Evolutionary conservation across 352 stramenopile genomes (phyloP).

Genomic region (Phytophthora pseudosyringae): DNA sequence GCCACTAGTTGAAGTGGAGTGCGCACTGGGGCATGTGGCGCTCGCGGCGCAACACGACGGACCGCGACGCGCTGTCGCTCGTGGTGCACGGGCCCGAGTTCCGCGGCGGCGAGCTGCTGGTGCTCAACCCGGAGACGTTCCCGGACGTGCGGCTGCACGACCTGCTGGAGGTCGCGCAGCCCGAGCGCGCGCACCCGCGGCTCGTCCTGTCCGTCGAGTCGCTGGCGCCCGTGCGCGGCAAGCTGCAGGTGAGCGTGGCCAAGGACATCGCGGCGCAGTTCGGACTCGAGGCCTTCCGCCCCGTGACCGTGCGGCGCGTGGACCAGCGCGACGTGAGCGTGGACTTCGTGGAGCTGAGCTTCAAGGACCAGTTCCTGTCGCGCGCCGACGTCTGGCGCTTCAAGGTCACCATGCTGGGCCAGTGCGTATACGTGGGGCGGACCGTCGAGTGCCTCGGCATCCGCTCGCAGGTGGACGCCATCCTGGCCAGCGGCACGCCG

Average conservation of each 20-base stretch:
- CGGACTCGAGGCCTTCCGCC: conserved; percentile 66
- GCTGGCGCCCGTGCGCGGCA: conserved; percentile 67
- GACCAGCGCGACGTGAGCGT: conserved; percentile 61
- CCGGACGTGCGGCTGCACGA: conserved; percentile 62
- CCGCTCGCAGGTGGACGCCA: conserved; percentile 91
- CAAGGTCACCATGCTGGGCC: conserved; percentile 80
- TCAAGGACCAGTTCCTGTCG: conserved; percentile 93
- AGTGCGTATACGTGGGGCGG: conserved; percentile 82
- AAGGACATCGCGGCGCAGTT: conserved; percentile 82
- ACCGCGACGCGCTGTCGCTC: conserved; percentile 58
- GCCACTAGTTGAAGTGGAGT: conserved; percentile 12
- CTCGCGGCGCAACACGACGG: conserved; percentile 42
- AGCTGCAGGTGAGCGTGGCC: conserved; percentile 79
- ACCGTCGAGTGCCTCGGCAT: conserved; percentile 75
- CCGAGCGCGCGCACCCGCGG: conserved; percentile 59
- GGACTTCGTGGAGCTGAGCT: conserved; percentile 90
- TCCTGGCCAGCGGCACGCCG: conserved; percentile 71
- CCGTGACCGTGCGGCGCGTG: conserved; percentile 63
- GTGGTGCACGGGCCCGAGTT: conserved; percentile 81
- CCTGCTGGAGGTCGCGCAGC: conserved; percentile 68
- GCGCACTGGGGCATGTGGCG: conserved; percentile 28
- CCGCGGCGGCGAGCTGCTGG: conserved; percentile 64
- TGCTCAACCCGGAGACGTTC: conserved; percentile 82
- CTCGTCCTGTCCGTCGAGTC: conserved; percentile 74
- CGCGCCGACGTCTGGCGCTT: conserved; percentile 91